phyloP scores from a whole-genome alignment of 768 basidiomycete species.

The Lenzites betulinus region DNA sequence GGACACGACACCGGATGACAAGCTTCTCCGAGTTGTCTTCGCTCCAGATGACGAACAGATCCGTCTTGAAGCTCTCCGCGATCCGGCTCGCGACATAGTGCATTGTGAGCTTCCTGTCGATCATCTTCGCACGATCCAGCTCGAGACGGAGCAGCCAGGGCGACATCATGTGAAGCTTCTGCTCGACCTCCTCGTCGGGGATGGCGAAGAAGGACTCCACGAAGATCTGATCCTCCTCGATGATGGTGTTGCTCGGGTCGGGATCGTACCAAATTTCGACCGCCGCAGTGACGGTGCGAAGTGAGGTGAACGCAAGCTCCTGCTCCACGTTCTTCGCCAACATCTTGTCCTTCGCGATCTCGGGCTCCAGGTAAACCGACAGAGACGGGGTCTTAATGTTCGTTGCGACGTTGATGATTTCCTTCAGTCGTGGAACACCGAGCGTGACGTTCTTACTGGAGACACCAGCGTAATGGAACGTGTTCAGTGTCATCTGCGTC shows the following conservation, averaged over 20 bases:
- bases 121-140: slow-evolving; percentile 96
- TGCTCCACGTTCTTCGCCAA: slow-evolving; percentile 89
- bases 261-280: slow-evolving; percentile 99
- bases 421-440: slow-evolving; percentile 98
- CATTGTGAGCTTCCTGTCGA: slow-evolving; percentile 96
- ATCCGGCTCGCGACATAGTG: slow-evolving; percentile 92
- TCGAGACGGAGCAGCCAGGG: slow-evolving; percentile 98
- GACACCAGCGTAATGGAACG: slow-evolving; percentile 99
- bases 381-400: slow-evolving; percentile 98
- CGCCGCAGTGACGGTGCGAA: slow-evolving; percentile 91
- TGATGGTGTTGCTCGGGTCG: slow-evolving; percentile 86
- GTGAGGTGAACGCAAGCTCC: slow-evolving; percentile 89
- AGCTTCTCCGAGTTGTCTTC: slow-evolving; percentile 99
- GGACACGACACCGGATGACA: slow-evolving; percentile 93
- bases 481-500: slow-evolving; percentile 99
- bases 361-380: slow-evolving; percentile 83
- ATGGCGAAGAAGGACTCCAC: slow-evolving; percentile 99
- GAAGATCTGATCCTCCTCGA: slow-evolving; percentile 94
- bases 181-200: slow-evolving; percentile 94
- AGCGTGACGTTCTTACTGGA: slow-evolving; percentile 99
- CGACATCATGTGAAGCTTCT: slow-evolving; percentile 88
- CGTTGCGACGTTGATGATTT: slow-evolving; percentile 98
- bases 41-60: slow-evolving; percentile 97
- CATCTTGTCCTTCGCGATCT: slow-evolving; percentile 59
- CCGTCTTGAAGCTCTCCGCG: slow-evolving; percentile 91